Evolutionary conservation across 2,329 filamentous ascomycete genomes (phyloP), one percentile per base, ranked within the genome.

Genomic region (Parascedosporium putredinis): DNA sequence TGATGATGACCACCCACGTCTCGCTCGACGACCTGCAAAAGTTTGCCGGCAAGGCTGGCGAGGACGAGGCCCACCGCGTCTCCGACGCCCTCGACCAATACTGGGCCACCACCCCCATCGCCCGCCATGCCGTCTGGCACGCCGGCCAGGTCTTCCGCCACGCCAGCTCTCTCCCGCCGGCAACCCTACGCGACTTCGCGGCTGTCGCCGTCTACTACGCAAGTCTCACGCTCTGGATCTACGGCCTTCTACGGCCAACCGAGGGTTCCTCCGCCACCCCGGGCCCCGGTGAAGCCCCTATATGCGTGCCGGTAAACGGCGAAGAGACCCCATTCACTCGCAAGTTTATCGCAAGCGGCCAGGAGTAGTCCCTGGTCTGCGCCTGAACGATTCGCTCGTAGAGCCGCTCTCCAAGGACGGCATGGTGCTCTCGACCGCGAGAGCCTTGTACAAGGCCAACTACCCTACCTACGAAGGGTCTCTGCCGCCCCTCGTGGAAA

Each of bases 131-230:
- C 8, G 60, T 86, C 1, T 86, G 78, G 75, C 80, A 83, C 55
- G 83, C 84, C 1, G 83, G 80, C 0, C 84, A 86, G 60, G 72
- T 84, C 1, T 60, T 87, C 4, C 74, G 79, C 6, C 74, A 76
- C 36, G 82, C 80, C 2, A 76, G 73, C 57, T 53, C 65, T 45
- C 75, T 82, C 45, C 72, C 78, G 0, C 60, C 66, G 2, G 70
- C 73, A 0, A 69, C 75, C 9, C 62, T 86, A 3, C 76, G 78
- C 40, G 79, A 83, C 54, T 86, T 87, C 59, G 77, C 79, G 53
- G 81, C 83, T 0, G 76, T 87, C 5, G 79, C 77, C 0, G 73
- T 86, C 0, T 84, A 86, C 58, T 83, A 87, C 59, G 82, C 81
- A 3, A 73, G 76, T 10, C 67, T 88, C 4, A 77, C 79, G 0